Evolutionary conservation across 139 green algal species (phyloP), one percentile per base, ranked within the genome.

Genomic region (Chlamydomonas sp.): DNA sequence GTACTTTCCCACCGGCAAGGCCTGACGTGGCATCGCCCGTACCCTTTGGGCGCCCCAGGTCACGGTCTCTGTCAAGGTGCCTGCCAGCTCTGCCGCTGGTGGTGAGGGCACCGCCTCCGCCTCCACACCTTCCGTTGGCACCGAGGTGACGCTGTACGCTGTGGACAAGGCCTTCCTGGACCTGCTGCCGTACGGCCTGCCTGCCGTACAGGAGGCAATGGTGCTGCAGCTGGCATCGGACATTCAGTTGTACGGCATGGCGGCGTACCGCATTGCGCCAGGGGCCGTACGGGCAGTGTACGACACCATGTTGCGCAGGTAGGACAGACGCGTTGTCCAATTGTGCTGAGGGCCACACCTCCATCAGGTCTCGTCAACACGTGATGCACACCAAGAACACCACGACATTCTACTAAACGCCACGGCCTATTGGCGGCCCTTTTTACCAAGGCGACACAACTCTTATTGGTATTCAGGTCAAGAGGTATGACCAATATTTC

Each of bases 161-260:
- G 90, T 95, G 74, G 93, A 95, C 83, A 91, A 94, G 80, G 89
- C 91, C 14, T 74, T 94, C 49, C 76, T 95, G 78, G 93, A 95
- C 81, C 86, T 95, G 64, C 83, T 93, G 75, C 93, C 93, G 60
- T 93, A 90, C 82, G 62, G 85, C 0, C 87, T 95, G 77, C 91
- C 89, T 60, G 66, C n/a, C n/a, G 83, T 86, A 69, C 7, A 63
- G 57, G 18, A n/a, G 5, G 63, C 31, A 31, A 1, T 31, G 4
- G 8, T 4, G 18, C 1, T 63, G 63, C 67, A 58, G 14, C 68
- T 68, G 62, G 31, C 31, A 16, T 59, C 78, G 1, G 58, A 64
- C 2, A 49, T 89, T 31, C 7, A 72, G 2, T 2, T 2, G 59
- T 71, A 71, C 66, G 12, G 59, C 61, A 5, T 61, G 15, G 61